Conservation (phyloP, 495 filamentous ascomycete species). For the Cercophora scortea region DNA sequence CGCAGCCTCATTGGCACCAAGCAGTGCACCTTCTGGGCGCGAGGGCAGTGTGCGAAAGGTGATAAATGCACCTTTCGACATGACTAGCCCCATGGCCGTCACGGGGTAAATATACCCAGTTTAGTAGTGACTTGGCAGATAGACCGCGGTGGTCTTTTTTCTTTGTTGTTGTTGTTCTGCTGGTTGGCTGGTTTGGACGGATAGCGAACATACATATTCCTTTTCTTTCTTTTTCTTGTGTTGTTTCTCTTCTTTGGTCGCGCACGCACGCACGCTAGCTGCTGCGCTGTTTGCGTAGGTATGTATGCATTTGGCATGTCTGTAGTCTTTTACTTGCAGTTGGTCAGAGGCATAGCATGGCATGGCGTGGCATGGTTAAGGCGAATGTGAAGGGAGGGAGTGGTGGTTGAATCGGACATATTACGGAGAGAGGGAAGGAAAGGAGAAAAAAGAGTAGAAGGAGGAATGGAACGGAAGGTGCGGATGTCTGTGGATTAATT, state of each 20-base stretch:
- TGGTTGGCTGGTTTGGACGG: too few relatives aligned
- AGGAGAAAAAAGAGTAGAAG: too few relatives aligned
- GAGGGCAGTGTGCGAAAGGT: conserved; percentile 77
- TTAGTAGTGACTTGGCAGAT: too few relatives aligned
- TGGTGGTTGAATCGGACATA: neutral
- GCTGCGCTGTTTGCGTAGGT: too few relatives aligned
- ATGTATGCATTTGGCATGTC: neutral
- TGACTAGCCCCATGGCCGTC: conserved; percentile 20
- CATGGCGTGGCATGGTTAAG: neutral
- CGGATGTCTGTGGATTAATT: too few relatives aligned
- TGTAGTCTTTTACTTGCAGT: neutral
- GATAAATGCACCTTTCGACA: conserved; percentile 81
- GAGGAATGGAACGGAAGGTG: too few relatives aligned
- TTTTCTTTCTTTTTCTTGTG: too few relatives aligned
- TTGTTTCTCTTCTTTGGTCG: too few relatives aligned
- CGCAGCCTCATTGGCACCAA: conserved; percentile 41
- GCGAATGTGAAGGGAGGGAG: neutral
- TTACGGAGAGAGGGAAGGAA: neutral
- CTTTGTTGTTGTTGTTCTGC: neutral
- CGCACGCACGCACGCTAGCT: too few relatives aligned
- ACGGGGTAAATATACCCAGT: too few relatives aligned
- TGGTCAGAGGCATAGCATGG: neutral
- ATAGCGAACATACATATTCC: too few relatives aligned
- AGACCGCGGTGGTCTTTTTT: too few relatives aligned
- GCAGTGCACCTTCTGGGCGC: conserved; percentile 69